These are phyloP conservation scores for Lanmaoa pseudosensibilis DNA, from an alignment of 768 basidiomycete species.

Conservation along the genomic window DNA sequence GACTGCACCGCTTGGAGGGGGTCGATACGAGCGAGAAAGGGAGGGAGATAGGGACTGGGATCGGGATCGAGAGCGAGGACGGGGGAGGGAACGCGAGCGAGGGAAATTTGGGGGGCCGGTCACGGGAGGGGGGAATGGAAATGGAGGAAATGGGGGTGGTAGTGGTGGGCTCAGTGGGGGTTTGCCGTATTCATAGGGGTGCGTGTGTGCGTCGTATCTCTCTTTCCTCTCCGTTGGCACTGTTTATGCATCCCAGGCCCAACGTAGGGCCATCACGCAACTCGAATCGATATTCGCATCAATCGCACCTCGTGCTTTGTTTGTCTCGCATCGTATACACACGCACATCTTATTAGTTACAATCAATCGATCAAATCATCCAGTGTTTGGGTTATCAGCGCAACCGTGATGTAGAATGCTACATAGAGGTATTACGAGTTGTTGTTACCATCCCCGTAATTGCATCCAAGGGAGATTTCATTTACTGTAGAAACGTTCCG, in stretches of 20 bases:
- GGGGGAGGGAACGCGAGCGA: constrained; percentile 21
- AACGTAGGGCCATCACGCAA: not conserved
- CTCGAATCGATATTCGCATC: constrained; percentile 5
- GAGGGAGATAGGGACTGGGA: constrained; percentile 10
- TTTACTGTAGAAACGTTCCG: not conserved
- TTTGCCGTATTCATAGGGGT: constrained; percentile 32
- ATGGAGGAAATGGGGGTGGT: constrained; percentile 4
- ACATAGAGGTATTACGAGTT: not conserved
- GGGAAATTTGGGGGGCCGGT: constrained; percentile 16
- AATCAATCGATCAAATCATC: constrained; percentile 16
- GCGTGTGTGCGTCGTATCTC: not conserved
- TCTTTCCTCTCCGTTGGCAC: not conserved
- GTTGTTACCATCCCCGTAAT: not conserved
- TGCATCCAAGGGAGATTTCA: not conserved
- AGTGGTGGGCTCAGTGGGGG: constrained; percentile 20
- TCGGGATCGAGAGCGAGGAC: constrained; percentile 8
- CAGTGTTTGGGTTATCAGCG: constrained; percentile 14
- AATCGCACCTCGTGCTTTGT: constrained; percentile 2
- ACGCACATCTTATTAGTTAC: constrained; percentile 10
- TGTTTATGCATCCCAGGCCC: not conserved
- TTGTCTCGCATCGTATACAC: constrained; percentile 20
- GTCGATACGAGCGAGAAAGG: constrained; percentile 21
- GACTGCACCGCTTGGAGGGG: constrained; percentile 13
- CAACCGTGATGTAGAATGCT: constrained; percentile 9
- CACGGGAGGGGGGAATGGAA: constrained; percentile 2